phyloP scores from a whole-genome alignment of 2,329 filamentous ascomycete genomes.

The Dactylellina parvicollis region DNA sequence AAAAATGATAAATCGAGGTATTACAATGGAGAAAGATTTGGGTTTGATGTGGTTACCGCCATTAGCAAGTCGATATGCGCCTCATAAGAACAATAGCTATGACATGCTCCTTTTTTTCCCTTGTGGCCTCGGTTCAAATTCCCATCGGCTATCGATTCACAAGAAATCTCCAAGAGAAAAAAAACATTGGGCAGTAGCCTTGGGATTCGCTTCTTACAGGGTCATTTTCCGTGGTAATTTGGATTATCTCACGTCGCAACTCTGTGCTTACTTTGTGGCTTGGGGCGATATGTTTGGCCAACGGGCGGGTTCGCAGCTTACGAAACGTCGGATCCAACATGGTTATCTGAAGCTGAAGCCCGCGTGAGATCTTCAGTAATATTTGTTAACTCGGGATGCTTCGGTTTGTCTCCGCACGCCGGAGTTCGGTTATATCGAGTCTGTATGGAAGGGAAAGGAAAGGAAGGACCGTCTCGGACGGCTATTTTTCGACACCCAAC shows the following conservation, averaged over 20 bases:
- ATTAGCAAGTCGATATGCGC: neutral
- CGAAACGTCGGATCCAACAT: neutral
- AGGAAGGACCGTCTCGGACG: constrained; percentile 1
- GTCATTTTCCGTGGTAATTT: neutral
- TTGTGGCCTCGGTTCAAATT: constrained; percentile 54
- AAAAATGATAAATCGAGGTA: constrained; percentile 1
- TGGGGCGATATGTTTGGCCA: constrained; percentile 38
- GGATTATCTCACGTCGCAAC: neutral
- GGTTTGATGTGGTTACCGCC: constrained; percentile 9
- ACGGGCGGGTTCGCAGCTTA: neutral
- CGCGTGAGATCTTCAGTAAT: no score
- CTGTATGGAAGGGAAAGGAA: neutral
- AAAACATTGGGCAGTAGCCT: no score
- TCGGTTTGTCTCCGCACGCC: no score
- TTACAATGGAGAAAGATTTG: neutral
- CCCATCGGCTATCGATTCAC: constrained; percentile 39
- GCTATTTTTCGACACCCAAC: neutral
- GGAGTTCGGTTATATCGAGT: constrained; percentile 24
- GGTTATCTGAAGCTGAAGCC: constrained; percentile 16
- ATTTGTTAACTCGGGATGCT: no score
- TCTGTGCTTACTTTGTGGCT: constrained; percentile 24
- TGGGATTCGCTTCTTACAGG: neutral
- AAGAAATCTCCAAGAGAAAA: neutral
- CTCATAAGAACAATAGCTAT: constrained; percentile 25
- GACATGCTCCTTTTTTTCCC: constrained; percentile 6